phyloP scores from a whole-genome alignment of 352 stramenopile genomes.

The Phytophthora tubulina region DNA sequence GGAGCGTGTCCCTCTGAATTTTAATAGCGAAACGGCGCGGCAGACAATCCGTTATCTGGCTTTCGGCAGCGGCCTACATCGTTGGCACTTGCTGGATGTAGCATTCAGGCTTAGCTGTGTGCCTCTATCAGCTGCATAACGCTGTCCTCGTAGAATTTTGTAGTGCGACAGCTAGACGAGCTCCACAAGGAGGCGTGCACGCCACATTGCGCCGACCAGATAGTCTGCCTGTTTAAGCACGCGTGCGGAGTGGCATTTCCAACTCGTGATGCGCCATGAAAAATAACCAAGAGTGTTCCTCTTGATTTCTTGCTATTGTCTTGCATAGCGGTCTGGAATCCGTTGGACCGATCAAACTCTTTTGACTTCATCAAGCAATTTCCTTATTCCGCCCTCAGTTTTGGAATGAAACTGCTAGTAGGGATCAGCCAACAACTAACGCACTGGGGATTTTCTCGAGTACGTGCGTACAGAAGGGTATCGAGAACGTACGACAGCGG shows the following conservation, averaged over 20 bases:
- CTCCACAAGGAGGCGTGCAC: constrained; percentile 9
- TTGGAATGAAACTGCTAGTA: background rate
- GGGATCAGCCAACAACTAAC: no score
- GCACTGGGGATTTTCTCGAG: constrained; percentile 7
- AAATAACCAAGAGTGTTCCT: no score
- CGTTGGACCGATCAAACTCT: background rate
- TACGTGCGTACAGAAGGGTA: background rate
- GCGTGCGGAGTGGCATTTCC: no score
- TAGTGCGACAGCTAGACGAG: constrained; percentile 7
- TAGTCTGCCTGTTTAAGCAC: constrained; percentile 3
- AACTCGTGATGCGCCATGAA: no score
- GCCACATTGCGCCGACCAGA: background rate
- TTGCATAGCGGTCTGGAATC: background rate
- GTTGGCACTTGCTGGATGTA: constrained; percentile 9
- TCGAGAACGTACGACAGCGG: constrained; percentile 4
- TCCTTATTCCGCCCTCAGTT: constrained; percentile 2
- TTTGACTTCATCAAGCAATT: background rate
- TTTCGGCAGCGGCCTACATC: constrained; percentile 2
- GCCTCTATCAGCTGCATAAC: background rate
- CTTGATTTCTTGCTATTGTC: background rate
- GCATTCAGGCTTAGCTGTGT: constrained; percentile 1
- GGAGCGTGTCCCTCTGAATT: background rate
- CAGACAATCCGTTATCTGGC: constrained; percentile 7
- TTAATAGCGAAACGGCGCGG: constrained; percentile 31
- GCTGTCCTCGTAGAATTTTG: constrained; percentile 9